Percentiles rank a stretch among this genome's conserved stretches.
phyloP scores from a whole-genome alignment of 257 asterid species.

The Echites panduratus region DNA sequence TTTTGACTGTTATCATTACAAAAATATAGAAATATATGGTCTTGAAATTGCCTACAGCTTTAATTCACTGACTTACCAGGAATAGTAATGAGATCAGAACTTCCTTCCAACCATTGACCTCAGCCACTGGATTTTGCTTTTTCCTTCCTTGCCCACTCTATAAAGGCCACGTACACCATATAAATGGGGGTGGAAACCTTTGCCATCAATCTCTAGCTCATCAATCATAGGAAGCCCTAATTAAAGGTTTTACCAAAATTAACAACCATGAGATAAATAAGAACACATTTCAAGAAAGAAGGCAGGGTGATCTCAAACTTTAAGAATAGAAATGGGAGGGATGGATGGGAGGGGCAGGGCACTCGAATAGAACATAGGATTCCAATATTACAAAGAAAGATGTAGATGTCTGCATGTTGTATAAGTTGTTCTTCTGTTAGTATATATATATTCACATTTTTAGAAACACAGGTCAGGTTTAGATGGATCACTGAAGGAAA shows the following conservation, averaged over 20 bases:
- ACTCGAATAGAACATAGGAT: not conserved
- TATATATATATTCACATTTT: not conserved
- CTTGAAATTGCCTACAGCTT: not conserved
- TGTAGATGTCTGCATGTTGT: not conserved
- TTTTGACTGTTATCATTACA: not conserved
- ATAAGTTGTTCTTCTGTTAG: not conserved
- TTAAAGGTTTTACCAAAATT: constrained; percentile 2
- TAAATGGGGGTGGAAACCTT: constrained; percentile 94
- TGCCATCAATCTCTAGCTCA: constrained; percentile 96
- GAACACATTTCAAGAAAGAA: not conserved
- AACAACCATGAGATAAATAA: not conserved
- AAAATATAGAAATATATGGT: not conserved
- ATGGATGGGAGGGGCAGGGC: not conserved
- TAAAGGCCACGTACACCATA: constrained; percentile 82
- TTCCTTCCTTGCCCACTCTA: constrained; percentile 94
- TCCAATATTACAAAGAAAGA: not conserved
- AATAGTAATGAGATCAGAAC: constrained; percentile 95
- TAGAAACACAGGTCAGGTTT: not conserved
- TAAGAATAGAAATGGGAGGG: not conserved
- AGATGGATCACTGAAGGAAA: no score
- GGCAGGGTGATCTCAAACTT: not conserved
- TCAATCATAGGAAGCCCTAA: constrained; percentile 80
- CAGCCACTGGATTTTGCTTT: constrained; percentile 97
- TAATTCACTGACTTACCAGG: constrained; percentile 45
- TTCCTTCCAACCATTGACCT: constrained; percentile 97